Conservation (phyloP, 2,329 filamentous ascomycete species). For the Colletotrichum karsti region DNA sequence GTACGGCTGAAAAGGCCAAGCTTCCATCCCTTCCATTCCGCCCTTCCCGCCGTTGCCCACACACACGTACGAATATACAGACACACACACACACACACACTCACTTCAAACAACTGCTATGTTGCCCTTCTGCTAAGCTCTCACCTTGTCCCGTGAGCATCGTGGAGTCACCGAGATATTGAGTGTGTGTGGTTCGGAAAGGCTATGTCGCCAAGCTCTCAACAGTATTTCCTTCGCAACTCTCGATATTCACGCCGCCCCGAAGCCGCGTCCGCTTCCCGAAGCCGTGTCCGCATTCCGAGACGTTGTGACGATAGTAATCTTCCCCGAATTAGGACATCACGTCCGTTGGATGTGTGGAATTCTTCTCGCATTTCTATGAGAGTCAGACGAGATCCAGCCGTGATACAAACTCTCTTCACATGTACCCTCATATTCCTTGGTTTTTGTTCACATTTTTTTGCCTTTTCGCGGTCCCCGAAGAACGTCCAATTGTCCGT, state of each 20-base stretch:
- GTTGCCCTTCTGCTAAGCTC: not conserved
- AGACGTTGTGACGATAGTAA: not conserved
- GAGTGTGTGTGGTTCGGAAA: not conserved
- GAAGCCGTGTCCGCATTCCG: not conserved
- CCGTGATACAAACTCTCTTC: slow-evolving; percentile 25
- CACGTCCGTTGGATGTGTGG: not conserved
- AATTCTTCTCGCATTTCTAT: not conserved
- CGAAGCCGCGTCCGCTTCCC: too few relatives aligned
- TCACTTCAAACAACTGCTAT: not conserved
- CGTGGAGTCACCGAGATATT: not conserved
- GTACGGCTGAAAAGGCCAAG: slow-evolving; percentile 1
- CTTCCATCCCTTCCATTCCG: slow-evolving; percentile 16
- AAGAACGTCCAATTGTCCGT: not conserved
- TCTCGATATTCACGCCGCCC: not conserved
- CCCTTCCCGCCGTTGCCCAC: slow-evolving; percentile 17
- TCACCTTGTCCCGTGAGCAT: not conserved
- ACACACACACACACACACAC: not conserved
- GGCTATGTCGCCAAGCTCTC: not conserved
- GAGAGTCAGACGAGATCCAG: slow-evolving; percentile 17
- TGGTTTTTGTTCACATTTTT: not conserved
- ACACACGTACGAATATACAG: too few relatives aligned
- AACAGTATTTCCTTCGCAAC: not conserved
- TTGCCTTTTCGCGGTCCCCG: not conserved
- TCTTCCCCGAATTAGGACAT: slow-evolving; percentile 14
- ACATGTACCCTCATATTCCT: not conserved